Evolutionary conservation across 257 asterid species (phyloP), one percentile per base, ranked within the genome.

Genomic region (Solanum clarkiae): DNA sequence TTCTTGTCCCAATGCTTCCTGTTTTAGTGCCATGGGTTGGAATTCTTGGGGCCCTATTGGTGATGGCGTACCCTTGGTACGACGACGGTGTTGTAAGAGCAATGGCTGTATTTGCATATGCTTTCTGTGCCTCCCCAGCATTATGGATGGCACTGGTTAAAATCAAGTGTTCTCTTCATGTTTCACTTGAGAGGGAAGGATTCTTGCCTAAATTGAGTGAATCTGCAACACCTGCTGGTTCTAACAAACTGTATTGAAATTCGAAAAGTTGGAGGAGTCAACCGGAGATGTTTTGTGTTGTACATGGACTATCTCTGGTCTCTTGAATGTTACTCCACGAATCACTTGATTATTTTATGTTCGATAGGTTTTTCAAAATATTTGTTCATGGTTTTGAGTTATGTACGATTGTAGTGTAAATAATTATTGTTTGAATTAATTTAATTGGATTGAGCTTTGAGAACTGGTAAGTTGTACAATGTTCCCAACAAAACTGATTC

Each of bases 1-100:
- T 94, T 82, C 85, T 90, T 13, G 88, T 94, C 20, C 97, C 96
- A 8, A 82, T 91, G 85, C 84, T 92, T 47, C 92, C 91, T 4
- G 93, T 94, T 18, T 42, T 92, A 44, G 81, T 84, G 14, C 96
- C 96, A 14, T 90, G 96, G 91, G 15, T 91, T 3, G 94, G 89
- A 8, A 85, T 92, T 72, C 74, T 91, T 29, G 96, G 96, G 10
- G 77, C 89, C 51, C 97, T 94, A 22, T 11, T 92, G 57, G 95
- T 87, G 13, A 94, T 94, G 97, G 97, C 93, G 1, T 91, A 85
- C 80, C 97, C 97, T 10, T 91, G 94, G 91, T 94, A 94, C 89
- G 66, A 89, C 0, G 84, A 92, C 65, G 97, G 97, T 1, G 91
- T 94, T 4, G 71, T 94, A 70, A 87, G 96, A 88, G 97, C 96